Percentiles rank a stretch among this genome's conserved stretches.
Evolutionary conservation across 805 yeast genomes (phyloP).

Genomic region (Lipomyces lipofer): DNA sequence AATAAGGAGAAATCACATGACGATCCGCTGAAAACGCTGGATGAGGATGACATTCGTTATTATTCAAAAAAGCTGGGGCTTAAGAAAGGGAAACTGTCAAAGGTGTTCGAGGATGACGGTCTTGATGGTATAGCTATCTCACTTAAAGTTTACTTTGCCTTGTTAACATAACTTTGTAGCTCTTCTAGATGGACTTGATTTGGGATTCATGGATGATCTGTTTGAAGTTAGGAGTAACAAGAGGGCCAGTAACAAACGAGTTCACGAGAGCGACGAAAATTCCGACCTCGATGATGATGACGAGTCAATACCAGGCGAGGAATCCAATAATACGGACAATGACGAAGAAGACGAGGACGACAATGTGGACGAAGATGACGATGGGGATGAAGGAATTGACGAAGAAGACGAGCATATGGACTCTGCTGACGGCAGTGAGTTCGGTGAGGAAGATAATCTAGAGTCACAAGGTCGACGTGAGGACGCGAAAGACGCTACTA

Average conservation of each 20-base stretch:
- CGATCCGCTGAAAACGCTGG: conserved; percentile 51
- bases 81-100: conserved; percentile 46
- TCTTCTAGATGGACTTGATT: conserved; percentile 72
- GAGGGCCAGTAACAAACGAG: too few species aligned
- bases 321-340: conserved; percentile 23
- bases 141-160: neutral
- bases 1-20: conserved; percentile 37
- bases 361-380: conserved; percentile 22
- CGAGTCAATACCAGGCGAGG: neutral
- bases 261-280: conserved; percentile 13
- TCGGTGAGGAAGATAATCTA: conserved; percentile 29
- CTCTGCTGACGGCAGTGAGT: conserved; percentile 26
- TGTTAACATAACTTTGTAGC: conserved; percentile 43
- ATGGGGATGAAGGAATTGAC: neutral
- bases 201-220: conserved; percentile 43
- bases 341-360: conserved; percentile 23
- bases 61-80: conserved; percentile 81
- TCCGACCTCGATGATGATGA: neutral
- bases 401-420: conserved; percentile 2
- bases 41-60: conserved; percentile 76
- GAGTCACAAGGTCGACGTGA: too few species aligned
- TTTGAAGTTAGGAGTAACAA: conserved; percentile 14
- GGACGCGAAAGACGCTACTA: conserved; percentile 37
- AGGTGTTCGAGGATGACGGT: conserved; percentile 63
- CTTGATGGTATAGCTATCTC: conserved; percentile 52